Evolutionary conservation across 805 yeast genomes (phyloP).

Genomic region (Candida ulmi): DNA sequence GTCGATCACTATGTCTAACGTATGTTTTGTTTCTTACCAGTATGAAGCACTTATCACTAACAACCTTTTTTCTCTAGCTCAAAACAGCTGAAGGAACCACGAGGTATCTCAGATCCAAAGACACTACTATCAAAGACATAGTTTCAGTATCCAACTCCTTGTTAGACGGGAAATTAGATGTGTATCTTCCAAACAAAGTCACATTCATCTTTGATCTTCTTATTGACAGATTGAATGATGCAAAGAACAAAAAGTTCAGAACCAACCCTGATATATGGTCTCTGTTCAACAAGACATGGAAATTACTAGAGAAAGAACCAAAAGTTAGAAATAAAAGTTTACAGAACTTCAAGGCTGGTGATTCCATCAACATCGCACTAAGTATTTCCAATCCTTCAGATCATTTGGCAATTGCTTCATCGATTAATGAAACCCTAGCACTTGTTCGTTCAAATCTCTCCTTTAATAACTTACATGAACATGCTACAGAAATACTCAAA

Average conservation of each 20-base stretch:
- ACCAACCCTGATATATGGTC: constrained; percentile 42
- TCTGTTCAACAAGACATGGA: constrained; percentile 39
- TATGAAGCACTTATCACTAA: no score
- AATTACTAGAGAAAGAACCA: constrained; percentile 20
- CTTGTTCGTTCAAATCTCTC: constrained; percentile 13
- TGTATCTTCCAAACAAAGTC: constrained; percentile 50
- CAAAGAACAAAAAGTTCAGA: constrained; percentile 37
- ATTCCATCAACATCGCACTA: constrained; percentile 25
- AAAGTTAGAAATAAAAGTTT: constrained; percentile 34
- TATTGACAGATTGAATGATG: constrained; percentile 54
- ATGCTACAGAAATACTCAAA: constrained; percentile 8
- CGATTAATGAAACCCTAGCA: constrained; percentile 9
- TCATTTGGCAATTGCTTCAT: background rate
- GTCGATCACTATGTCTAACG: no score
- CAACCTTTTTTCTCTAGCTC: constrained; percentile 3
- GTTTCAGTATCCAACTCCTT: constrained; percentile 28
- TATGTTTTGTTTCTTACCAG: no score
- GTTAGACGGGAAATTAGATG: constrained; percentile 26
- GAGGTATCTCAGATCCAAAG: constrained; percentile 50
- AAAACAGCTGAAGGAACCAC: constrained; percentile 49
- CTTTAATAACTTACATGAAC: constrained; percentile 9
- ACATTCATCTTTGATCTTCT: constrained; percentile 53
- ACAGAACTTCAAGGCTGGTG: constrained; percentile 37
- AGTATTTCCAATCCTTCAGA: constrained; percentile 3
- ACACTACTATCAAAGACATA: constrained; percentile 37